Base-by-base conservation (phyloP, 2,329 filamentous ascomycete genomes). In the Neonectria magnoliae region DNA sequence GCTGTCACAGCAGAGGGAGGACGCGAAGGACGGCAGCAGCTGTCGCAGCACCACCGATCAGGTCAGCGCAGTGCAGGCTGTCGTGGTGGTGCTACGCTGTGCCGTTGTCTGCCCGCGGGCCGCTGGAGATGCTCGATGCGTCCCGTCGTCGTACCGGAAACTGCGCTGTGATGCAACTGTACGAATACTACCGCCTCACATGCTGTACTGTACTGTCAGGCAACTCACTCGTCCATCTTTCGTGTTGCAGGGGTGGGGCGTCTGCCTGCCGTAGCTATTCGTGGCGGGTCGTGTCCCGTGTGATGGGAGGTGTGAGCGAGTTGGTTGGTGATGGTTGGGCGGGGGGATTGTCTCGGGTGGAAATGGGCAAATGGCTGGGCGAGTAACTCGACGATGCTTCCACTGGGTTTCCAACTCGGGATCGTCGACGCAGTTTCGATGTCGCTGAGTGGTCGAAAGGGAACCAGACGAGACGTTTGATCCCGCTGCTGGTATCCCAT, bases 311-410 rank as follows among this genome's bases (percentile, higher is more conserved):
- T 27, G 5, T 22, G 27, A n/a, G 54, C 53, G 60, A 38, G 29
- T 29, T 29, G 29, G 45, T 27, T 57, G 53, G 53, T 45, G 53
- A 57, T 47, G 60, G 60, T 57, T 62, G 60, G 60, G 45, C 38
- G 14, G 36, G 14, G 36, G 36, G 14, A 16, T 13, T 22, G 25
- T 58, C 38, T 31, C 18, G 20, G 50, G 50, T 45, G 27, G 57
- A 45, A 54, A 47, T 31, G 14, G 42, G 57, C 57, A 60, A 60
- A 60, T 60, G 20, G n/a, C 44, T 31, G 14, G 42, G 57, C 57
- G 55, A 60, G 55, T 60, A 20, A 13, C 44, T 33, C 31, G 52
- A 45, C 27, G 59, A 48, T 47, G 60, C 38, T 31, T 48, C 38
- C 29, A 22, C 31, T 38, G 53, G 20, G 27, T 57, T 57, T 47